These are phyloP conservation scores for Pythium phragmiticola DNA, from an alignment of 352 stramenopile species.

Conservation along the genomic window DNA sequence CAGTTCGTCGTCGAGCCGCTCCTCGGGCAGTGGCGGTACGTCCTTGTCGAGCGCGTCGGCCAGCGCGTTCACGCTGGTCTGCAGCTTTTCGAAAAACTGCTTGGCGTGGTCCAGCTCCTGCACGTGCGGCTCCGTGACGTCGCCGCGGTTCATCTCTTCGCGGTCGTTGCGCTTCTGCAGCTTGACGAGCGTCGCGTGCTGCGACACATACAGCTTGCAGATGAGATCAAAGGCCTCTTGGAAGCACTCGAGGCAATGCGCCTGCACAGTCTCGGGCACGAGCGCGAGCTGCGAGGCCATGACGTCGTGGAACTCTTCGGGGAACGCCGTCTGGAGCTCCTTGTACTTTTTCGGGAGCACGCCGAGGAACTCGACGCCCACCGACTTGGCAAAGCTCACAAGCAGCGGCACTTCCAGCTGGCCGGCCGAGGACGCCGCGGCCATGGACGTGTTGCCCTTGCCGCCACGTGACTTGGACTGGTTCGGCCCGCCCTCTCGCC, in stretches of 20 bases:
- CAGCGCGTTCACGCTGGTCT: slow-evolving; percentile 79
- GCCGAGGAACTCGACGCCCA: slow-evolving; percentile 88
- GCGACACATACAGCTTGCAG: slow-evolving; percentile 86
- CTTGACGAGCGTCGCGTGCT: slow-evolving; percentile 89
- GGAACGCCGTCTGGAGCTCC: slow-evolving; percentile 41
- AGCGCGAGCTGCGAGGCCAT: slow-evolving; percentile 38
- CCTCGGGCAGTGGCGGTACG: slow-evolving; percentile 60
- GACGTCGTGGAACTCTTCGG: slow-evolving; percentile 40
- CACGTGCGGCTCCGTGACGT: slow-evolving; percentile 70
- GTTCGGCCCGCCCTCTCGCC: slow-evolving; percentile 34
- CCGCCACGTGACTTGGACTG: slow-evolving; percentile 32
- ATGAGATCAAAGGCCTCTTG: slow-evolving; percentile 89
- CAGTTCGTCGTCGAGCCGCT: slow-evolving; percentile 59
- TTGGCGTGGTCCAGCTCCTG: slow-evolving; percentile 75
- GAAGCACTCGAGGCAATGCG: slow-evolving; percentile 76
- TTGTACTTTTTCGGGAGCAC: slow-evolving; percentile 68
- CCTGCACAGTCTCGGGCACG: slow-evolving; percentile 64
- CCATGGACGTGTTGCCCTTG: slow-evolving; percentile 44
- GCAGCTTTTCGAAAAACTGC: slow-evolving; percentile 82
- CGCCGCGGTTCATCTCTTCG: slow-evolving; percentile 81
- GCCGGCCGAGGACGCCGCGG: slow-evolving; percentile 22
- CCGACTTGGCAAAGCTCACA: slow-evolving; percentile 93
- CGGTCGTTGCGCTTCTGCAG: slow-evolving; percentile 93
- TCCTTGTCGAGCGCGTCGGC: slow-evolving; percentile 78
- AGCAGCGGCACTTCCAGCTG: slow-evolving; percentile 92